Evolutionary conservation across 441 rosid species (phyloP).

Genomic region (Erysimum cheiri): DNA sequence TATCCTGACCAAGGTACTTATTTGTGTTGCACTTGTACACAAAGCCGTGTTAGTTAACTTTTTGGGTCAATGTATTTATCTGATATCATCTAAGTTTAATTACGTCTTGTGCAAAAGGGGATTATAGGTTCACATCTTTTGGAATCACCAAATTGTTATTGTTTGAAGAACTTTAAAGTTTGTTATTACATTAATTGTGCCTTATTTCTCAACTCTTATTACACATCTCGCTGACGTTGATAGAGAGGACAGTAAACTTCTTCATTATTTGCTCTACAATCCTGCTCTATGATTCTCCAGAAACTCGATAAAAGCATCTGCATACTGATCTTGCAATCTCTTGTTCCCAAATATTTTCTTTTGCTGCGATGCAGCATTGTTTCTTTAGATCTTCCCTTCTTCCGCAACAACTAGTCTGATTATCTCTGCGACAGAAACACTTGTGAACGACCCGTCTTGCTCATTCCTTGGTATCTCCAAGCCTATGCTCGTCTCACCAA

Average conservation of each 20-base stretch:
- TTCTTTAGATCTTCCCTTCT: constrained; percentile 42
- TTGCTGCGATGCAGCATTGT: constrained; percentile 35
- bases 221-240: constrained; percentile 7
- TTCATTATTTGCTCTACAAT: not conserved
- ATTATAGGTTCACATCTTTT: constrained; percentile 21
- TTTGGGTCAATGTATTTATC: constrained; percentile 28
- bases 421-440: constrained; percentile 43
- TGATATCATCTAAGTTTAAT: constrained; percentile 23
- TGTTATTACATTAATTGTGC: not conserved
- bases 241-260: not conserved
- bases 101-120: constrained; percentile 8
- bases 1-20: constrained; percentile 18
- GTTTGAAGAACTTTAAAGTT: not conserved
- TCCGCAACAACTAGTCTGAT: constrained; percentile 31
- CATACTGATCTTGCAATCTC: constrained; percentile 35
- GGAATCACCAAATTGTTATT: constrained; percentile 7
- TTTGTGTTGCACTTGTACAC: constrained; percentile 26
- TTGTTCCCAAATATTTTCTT: constrained; percentile 38
- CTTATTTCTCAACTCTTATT: not conserved
- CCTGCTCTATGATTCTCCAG: constrained; percentile 19
- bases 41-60: not conserved
- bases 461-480: constrained; percentile 31
- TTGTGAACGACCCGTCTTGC: constrained; percentile 28
- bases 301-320: constrained; percentile 32
- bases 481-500: constrained; percentile 33